Evolutionary conservation across 2,329 filamentous ascomycete genomes (phyloP), one percentile per base, ranked within the genome.

Genomic region (Trichoderma sp.): DNA sequence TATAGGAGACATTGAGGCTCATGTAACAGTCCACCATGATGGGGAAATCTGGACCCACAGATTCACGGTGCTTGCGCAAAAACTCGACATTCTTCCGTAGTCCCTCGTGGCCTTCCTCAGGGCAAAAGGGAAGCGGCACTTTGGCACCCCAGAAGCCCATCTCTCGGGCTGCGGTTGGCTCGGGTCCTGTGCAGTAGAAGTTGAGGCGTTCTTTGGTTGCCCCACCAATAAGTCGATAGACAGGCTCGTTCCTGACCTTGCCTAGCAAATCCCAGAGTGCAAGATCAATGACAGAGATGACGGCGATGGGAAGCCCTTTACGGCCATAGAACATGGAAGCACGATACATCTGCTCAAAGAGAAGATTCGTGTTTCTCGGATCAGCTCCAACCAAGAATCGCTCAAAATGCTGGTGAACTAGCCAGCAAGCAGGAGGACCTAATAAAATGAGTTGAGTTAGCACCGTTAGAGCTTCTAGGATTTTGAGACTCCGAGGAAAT

Each of bases 21-120:
- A 98, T 98, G 86, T 97, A 98, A 88, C 95, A 98, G 86, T 98
- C 95, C 6, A 98, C 95, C 88, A 97, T 95, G 79, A 98, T 89
- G 63, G 95, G 95, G 83, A 97, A 98, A 83, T 98, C 94, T 0
- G 95, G 94, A 0, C 95, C 95, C 60, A 98, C 93, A 74, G 91
- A 91, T 82, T 95, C 93, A 73, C 95, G 91, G 84, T 98, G 94
- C 84, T 94, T 93, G 79, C 93, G 91, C 67, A 98, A 89, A 83
- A 95, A 98, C 83, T 95, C 95, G 73, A 98, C 90, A 83, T 98
- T 98, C 88, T 97, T 97, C 83, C 90, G 90, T 80, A 98, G 86
- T 4, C 95, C 95, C 75, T 89, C 91, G 29, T 92, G 91, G 6
- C 95, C 95, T 82, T 98, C 95, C 66, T 95, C 95, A 1, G 95